These are phyloP conservation scores for Grifola frondosa DNA, from an alignment of 1,284 basidiomycete species.

Conservation along the genomic window DNA sequence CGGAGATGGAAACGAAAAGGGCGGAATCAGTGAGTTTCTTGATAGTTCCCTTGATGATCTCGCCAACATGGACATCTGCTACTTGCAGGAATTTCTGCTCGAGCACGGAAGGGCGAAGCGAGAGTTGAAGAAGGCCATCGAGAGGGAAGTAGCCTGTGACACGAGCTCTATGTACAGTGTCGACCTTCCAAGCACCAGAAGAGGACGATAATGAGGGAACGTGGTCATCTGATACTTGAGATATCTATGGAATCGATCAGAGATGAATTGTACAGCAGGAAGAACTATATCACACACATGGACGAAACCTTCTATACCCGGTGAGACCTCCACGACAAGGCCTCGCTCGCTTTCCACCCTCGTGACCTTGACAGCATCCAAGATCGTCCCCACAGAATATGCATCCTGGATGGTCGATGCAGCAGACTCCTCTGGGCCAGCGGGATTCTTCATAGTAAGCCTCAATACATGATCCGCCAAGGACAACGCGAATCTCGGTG, in stretches of 20 bases:
- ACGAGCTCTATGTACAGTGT: constrained; percentile 82
- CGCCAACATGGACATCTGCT: constrained; percentile 81
- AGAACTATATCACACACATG: constrained; percentile 60
- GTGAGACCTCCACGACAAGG: constrained; percentile 64
- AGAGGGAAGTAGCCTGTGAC: constrained; percentile 88
- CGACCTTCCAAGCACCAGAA: constrained; percentile 79
- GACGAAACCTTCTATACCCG: constrained; percentile 75
- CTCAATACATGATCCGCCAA: constrained; percentile 72
- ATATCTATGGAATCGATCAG: constrained; percentile 61
- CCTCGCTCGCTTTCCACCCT: constrained; percentile 83
- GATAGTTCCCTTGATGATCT: constrained; percentile 82
- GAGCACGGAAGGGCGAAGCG: constrained; percentile 81
- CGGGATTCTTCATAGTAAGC: constrained; percentile 42
- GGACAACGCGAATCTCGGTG: constrained; percentile 81
- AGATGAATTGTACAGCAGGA: not conserved
- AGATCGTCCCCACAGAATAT: constrained; percentile 71
- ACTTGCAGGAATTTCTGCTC: constrained; percentile 88
- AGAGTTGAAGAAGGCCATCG: constrained; percentile 88
- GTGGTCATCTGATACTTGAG: constrained; percentile 91
- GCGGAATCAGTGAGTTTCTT: constrained; percentile 79
- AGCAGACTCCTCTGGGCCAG: constrained; percentile 30
- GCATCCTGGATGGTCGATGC: constrained; percentile 47
- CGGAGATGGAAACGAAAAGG: constrained; percentile 83
- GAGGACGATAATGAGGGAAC: constrained; percentile 69
- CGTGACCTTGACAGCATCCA: constrained; percentile 73